phyloP scores from a whole-genome alignment of 2,329 filamentous ascomycete species.

The Claviceps citrina region DNA sequence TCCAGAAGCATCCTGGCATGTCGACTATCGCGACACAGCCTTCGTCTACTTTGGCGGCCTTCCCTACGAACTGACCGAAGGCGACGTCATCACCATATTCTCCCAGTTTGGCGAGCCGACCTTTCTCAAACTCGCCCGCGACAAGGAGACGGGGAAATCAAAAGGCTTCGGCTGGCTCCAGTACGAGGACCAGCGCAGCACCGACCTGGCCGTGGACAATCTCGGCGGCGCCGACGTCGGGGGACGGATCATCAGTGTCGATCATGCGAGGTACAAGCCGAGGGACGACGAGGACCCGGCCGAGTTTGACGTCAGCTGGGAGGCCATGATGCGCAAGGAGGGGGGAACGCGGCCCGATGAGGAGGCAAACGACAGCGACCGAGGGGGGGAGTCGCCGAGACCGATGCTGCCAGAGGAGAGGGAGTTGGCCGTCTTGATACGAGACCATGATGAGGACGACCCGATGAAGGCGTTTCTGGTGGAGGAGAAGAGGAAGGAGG shows the following conservation, averaged over 20 bases:
- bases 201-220: constrained; percentile 91
- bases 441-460: constrained; percentile 83
- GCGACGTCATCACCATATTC: constrained; percentile 91
- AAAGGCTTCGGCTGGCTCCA: constrained; percentile 93
- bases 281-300: constrained; percentile 61
- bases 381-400: constrained; percentile 33
- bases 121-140: constrained; percentile 79
- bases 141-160: constrained; percentile 92
- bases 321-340: constrained; percentile 40
- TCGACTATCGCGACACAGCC: constrained; percentile 93
- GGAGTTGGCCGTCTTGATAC: constrained; percentile 60
- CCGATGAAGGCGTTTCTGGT: constrained; percentile 91
- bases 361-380: constrained; percentile 31
- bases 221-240: constrained; percentile 72
- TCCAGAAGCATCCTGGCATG: constrained; percentile 85
- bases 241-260: constrained; percentile 69
- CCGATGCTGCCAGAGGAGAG: constrained; percentile 66
- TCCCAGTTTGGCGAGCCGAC: constrained; percentile 93
- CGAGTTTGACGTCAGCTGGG: constrained; percentile 43
- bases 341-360: constrained; percentile 30
- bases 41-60: constrained; percentile 94
- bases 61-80: constrained; percentile 83
- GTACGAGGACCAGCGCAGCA: constrained; percentile 94
- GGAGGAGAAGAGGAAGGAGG: constrained; percentile 80
- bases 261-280: constrained; percentile 83